A percentile compares a stretch with the other conserved stretches of the same genome.
Evolutionary conservation across 768 basidiomycete genomes (phyloP).

Genomic region (Cystobasidium onofrii): DNA sequence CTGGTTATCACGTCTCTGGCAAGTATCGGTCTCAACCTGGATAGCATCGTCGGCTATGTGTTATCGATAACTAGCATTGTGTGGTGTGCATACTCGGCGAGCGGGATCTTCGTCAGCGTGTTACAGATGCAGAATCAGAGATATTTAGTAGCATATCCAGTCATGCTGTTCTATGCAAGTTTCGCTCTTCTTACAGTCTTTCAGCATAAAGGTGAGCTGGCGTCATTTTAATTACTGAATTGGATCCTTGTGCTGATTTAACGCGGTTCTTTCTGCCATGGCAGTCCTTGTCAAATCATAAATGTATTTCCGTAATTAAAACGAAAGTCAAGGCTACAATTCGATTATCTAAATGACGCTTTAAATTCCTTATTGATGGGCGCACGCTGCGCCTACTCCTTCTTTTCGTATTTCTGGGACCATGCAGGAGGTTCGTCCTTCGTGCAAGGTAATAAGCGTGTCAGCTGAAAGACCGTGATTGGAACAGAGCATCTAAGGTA

Average conservation of each 20-base stretch:
- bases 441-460: no score
- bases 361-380: no score
- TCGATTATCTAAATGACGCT: neutral
- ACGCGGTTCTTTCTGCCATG: no score
- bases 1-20: slow-evolving; percentile 90
- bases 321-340: neutral
- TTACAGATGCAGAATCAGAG: slow-evolving; percentile 92
- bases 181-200: slow-evolving; percentile 34
- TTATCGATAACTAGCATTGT: slow-evolving; percentile 71
- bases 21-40: slow-evolving; percentile 74
- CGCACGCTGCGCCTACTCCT: neutral
- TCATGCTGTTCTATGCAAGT: slow-evolving; percentile 64
- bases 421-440: slow-evolving; percentile 46
- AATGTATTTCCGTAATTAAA: neutral
- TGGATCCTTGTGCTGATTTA: no score
- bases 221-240: neutral
- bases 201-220: slow-evolving; percentile 18
- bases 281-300: slow-evolving; percentile 10
- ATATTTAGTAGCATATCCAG: slow-evolving; percentile 89
- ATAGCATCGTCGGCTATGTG: slow-evolving; percentile 76
- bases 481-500: no score
- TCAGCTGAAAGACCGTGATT: neutral
- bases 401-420: slow-evolving; percentile 38
- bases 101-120: slow-evolving; percentile 89
- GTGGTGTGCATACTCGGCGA: slow-evolving; percentile 96